Base-by-base conservation (phyloP, 1,284 basidiomycete genomes). In the Malassezia sp. region DNA sequence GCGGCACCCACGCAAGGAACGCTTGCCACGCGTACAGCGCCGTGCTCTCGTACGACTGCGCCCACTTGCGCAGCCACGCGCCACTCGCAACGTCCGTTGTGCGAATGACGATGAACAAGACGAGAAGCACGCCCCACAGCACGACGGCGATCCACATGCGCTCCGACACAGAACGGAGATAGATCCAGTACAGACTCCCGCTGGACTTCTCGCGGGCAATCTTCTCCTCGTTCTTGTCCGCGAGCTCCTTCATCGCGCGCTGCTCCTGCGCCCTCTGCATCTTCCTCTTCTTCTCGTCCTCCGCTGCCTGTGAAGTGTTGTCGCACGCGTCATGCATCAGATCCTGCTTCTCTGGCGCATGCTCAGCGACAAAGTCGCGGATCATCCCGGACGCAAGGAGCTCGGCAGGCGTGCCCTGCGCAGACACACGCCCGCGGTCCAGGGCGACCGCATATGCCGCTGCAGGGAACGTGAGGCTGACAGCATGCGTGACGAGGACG, bases 401-500 rank as follows among this genome's bases (percentile, higher is more conserved):
- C 28, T 34, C 80, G 44, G 76, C 73, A 17, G 82, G 72, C 0
- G 74, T 76, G 1, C 83, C 83, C 55, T 82, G 78, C 0, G 78
- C 78, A 44, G 82, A 80, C 42, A 84, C 78, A 9, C 79, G 74
- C 3, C 82, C 83, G 56, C 83, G 80, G 4, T 83, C 74, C 79
- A 84, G 80, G 14, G 80, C 77, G 5, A 84, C 76, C 17, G 83
- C 73, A 59, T 83, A 83, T 49, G 79, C 66, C 0, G 81, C 77
- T 1, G 77, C 79, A 0, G 82, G 81, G 17, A 83, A 74, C 15
- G 83, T 80, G 2, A 84, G 74, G 45, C 82, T 79, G 53, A 88
- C 80, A 59, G 89, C 85, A 67, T 91, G 87, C 0, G 85, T 88
- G 28, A 90, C 84, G 4, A 91, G 75, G 45, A 90, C 78, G 38